Evolutionary conservation across 495 filamentous ascomycete genomes (phyloP).

Genomic region (Penicillium nucicola): DNA sequence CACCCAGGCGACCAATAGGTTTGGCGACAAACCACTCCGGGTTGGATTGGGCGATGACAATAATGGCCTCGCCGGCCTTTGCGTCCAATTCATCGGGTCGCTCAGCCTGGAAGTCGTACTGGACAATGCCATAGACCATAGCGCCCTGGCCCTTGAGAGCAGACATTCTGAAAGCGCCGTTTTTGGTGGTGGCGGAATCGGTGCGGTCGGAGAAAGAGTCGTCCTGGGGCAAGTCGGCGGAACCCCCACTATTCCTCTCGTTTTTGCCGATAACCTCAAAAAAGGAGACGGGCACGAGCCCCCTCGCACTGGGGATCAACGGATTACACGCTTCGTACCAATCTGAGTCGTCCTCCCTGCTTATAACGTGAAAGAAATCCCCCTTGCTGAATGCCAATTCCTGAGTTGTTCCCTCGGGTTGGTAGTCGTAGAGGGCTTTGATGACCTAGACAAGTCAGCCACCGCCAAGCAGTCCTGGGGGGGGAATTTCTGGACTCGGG

Average conservation of each 20-base stretch:
- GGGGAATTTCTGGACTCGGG: too few species aligned
- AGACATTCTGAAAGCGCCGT: conserved; percentile 47
- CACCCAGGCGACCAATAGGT: conserved; percentile 90
- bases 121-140: conserved; percentile 94
- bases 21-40: conserved; percentile 99
- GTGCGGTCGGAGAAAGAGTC: conserved; percentile 76
- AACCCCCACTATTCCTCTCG: conserved; percentile 76
- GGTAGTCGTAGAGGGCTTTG: conserved; percentile 91
- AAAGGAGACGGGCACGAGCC: conserved; percentile 87
- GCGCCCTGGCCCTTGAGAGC: conserved; percentile 65
- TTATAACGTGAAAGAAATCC: conserved; percentile 98
- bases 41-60: conserved; percentile 98
- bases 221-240: conserved; percentile 59
- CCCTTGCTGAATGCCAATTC: conserved; percentile 90
- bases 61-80: conserved; percentile 91
- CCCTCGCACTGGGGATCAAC: conserved; percentile 78
- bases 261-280: conserved; percentile 90
- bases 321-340: conserved; percentile 99
- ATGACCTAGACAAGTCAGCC: conserved; percentile 68
- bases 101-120: conserved; percentile 96
- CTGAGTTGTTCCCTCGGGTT: conserved; percentile 60
- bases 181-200: conserved; percentile 27
- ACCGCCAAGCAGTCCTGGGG: conserved; percentile 10
- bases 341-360: conserved; percentile 86
- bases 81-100: conserved; percentile 93